A percentile compares a stretch with the other conserved stretches of the same genome.
These are phyloP conservation scores for Cladosporium phlei DNA, from an alignment of 2,329 filamentous ascomycete species.

Conservation along the genomic window DNA sequence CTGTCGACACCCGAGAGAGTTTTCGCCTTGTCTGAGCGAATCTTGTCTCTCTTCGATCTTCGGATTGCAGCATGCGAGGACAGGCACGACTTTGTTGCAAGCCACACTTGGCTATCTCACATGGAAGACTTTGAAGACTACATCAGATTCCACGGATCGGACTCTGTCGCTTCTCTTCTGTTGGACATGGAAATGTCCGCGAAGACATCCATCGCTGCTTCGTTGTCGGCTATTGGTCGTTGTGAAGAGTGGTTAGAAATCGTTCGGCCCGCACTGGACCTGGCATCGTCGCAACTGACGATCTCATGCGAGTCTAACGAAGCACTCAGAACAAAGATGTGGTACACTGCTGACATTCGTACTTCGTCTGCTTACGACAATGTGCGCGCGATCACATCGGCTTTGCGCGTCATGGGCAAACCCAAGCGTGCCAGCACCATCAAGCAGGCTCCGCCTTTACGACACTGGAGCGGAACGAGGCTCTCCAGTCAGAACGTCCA, in stretches of 20 bases:
- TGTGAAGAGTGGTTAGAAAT: slow-evolving; percentile 1
- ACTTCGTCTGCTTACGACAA: slow-evolving; percentile 86
- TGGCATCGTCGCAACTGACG: neutral
- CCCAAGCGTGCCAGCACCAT: slow-evolving; percentile 39
- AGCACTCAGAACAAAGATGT: slow-evolving; percentile 78
- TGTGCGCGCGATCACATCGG: slow-evolving; percentile 77
- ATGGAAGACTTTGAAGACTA: slow-evolving; percentile 13
- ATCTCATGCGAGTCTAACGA: neutral
- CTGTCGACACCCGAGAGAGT: neutral
- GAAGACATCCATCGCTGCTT: neutral
- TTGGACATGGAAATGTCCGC: neutral
- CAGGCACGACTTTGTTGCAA: slow-evolving; percentile 75
- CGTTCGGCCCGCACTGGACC: neutral
- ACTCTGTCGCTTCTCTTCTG: neutral
- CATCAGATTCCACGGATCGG: neutral
- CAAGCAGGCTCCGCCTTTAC: slow-evolving; percentile 35
- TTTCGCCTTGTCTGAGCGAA: neutral
- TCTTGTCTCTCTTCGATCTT: slow-evolving; percentile 57
- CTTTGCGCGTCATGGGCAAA: slow-evolving; percentile 83
- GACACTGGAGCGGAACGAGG: slow-evolving; percentile 41
- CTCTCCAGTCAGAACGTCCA: slow-evolving; percentile 44
- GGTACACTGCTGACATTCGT: slow-evolving; percentile 92
- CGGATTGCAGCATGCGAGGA: slow-evolving; percentile 72
- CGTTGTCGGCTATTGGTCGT: neutral
- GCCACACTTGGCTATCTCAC: slow-evolving; percentile 57